Conservation (phyloP, 2,329 filamentous ascomycete species). For the Sporothrix dimorphospora region DNA sequence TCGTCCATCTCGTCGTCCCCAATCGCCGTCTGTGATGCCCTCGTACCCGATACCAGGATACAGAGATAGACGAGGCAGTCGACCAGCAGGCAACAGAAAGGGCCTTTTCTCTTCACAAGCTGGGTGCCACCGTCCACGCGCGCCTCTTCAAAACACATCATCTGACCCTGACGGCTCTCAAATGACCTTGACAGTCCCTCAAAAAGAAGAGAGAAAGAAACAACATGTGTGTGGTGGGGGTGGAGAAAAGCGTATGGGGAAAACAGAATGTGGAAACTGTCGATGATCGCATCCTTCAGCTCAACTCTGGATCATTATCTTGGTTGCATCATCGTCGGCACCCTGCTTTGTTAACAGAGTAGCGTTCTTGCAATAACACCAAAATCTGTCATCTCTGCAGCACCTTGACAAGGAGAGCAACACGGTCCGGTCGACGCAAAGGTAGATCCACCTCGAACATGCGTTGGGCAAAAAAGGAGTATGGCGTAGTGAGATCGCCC, state of each 20-base stretch:
- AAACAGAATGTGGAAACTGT: neutral
- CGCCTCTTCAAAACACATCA: neutral
- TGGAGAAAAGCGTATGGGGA: neutral
- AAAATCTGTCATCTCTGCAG: neutral
- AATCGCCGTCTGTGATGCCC: neutral
- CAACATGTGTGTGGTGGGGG: neutral
- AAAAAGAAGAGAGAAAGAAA: neutral
- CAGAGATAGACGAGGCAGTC: neutral
- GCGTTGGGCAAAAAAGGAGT: neutral
- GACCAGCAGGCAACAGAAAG: neutral
- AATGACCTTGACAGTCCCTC: too few relatives aligned
- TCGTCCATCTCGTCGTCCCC: neutral
- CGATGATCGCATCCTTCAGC: neutral
- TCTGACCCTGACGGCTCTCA: slow-evolving; percentile 3
- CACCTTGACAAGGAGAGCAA: neutral
- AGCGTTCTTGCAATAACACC: neutral
- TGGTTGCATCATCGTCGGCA: neutral
- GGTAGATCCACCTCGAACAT: neutral
- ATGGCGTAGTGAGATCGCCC: neutral
- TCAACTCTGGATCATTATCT: neutral
- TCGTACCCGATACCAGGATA: neutral
- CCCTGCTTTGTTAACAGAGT: neutral
- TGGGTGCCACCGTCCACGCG: neutral
- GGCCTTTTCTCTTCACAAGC: neutral
- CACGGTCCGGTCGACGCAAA: neutral